Evolutionary conservation across 192 early-diverging fungal species (phyloP).

Genomic region (Rhizoclosmatium sp.): DNA sequence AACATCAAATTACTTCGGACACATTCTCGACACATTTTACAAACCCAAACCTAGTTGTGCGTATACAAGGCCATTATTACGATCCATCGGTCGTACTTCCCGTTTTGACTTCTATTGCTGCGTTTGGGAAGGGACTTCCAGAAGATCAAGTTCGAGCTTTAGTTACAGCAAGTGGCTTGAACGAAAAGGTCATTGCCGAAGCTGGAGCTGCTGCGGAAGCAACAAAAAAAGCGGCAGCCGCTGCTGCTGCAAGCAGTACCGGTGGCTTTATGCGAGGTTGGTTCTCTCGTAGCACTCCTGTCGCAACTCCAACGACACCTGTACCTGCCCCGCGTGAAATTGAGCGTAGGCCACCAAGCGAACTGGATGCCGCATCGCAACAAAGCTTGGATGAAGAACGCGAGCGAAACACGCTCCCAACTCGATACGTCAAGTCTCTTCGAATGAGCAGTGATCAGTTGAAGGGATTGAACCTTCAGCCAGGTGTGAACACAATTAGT

Average conservation of each 20-base stretch:
- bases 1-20: slow-evolving; percentile 64
- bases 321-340: neutral
- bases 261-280: slow-evolving; percentile 43
- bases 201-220: neutral
- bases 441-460: slow-evolving; percentile 93
- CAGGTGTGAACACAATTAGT: slow-evolving; percentile 88
- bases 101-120: slow-evolving; percentile 62
- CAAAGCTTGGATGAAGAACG: neutral
- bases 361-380: neutral
- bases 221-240: neutral
- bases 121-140: slow-evolving; percentile 64
- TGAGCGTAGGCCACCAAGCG: no score
- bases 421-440: slow-evolving; percentile 73
- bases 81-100: slow-evolving; percentile 69
- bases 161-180: slow-evolving; percentile 5
- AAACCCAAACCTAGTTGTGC: slow-evolving; percentile 61
- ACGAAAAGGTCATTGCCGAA: neutral
- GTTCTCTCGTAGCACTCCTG: slow-evolving; percentile 41
- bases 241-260: slow-evolving; percentile 34
- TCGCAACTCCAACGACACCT: neutral
- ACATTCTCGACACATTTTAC: slow-evolving; percentile 61
- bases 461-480: slow-evolving; percentile 76
- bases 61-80: slow-evolving; percentile 68
- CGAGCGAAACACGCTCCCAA: neutral
- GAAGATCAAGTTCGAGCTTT: slow-evolving; percentile 32